Evolutionary conservation across 257 asterid species (phyloP), one percentile per base, ranked within the genome.

Genomic region (Solanum infundibuliforme): DNA sequence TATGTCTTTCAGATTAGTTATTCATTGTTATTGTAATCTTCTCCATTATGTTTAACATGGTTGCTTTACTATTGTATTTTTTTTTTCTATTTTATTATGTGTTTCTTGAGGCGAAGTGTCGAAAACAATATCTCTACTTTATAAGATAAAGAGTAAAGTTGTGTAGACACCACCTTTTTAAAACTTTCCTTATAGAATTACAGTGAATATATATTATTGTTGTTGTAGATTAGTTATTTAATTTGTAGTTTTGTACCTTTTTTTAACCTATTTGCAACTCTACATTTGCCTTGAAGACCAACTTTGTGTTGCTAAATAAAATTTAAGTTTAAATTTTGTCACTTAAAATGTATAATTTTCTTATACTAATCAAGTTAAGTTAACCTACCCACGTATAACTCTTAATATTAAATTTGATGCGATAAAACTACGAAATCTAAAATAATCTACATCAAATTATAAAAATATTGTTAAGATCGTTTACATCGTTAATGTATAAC

Each of bases 101-200:
- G n/a, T n/a, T n/a, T n/a, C n/a, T n/a, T n/a, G n/a, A n/a, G n/a
- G n/a, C n/a, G n/a, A n/a, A n/a, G n/a, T n/a, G n/a, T n/a, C n/a
- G 2, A 1, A 66, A 66, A 66, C 0, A 66, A 66, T 8, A 0
- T 25, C 4, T 66, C 32, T 2, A 6, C 2, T 29, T 66, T 10
- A 25, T 5, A 66, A n/a, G 18, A 66, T 66, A 11, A 6, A 52
- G 8, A 66, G 8, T 25, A 25, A 25, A 3, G 8, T 5, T 11
- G 0, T 11, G 4, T n/a, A 11, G 4, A 5, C 34, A 25, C 1
- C 0, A 1, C 4, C 20, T 6, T 55, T 55, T 6, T 55, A 0
- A 6, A 52, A 52, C 1, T 18, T 55, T 0, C 0, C 0, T 55
- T 1, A n/a, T 18, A 18, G 4, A 55, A 55, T 55, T 55, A 55